Base-by-base conservation (phyloP, 2,329 filamentous ascomycete species). In the Aspergillus sojae region DNA sequence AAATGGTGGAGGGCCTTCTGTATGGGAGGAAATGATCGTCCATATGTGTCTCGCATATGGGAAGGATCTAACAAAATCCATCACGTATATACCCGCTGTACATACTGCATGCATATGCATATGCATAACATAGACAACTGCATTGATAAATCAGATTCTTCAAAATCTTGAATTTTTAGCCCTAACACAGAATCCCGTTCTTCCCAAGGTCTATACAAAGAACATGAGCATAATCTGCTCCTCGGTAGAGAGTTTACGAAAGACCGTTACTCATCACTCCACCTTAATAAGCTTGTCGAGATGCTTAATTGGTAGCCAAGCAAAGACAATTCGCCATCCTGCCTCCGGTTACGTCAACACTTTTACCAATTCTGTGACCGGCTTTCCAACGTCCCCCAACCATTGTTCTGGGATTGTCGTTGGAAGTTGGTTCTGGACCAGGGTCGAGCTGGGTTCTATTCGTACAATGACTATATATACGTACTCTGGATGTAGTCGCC, bases 1-100 rank as follows among this genome's bases (percentile, higher is more conserved):
- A 96, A 74, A 85, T 86, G 82, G 93, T 97, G 11, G 79, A 86
- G 68, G 75, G 71, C 1, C 73, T 89, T 57, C 67, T 89, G 69
- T 88, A 88, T 71, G 69, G 67, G 55, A 73, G 41, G 46, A 57
- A 55, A 39, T 55, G 6, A 55, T 55, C 9, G 12, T 23, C 9
- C 7, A 12, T 6, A 32, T 34, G 5, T 12, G 32, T 11, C 10
- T 34, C 10, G 32, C 32, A 34, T 16, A 36, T 6, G 5, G 7
- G 19, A 54, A n/a, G 19, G n/a, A 21, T 36, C 9, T 36, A 28
- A 19, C 6, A 12, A 11, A 3, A 10, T 1, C 34, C 12, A 21
- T 5, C n/a, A 23, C 23, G 19, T 23, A 54, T 54, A 36, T 55
- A 55, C 32, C 32, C 28, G 28, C 28, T 55, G 52, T 55, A 55